Evolutionary conservation across 371 early-diverging fungal genomes (phyloP), one percentile per base, ranked within the genome.

Genomic region (Lichtheimia hyalospora): DNA sequence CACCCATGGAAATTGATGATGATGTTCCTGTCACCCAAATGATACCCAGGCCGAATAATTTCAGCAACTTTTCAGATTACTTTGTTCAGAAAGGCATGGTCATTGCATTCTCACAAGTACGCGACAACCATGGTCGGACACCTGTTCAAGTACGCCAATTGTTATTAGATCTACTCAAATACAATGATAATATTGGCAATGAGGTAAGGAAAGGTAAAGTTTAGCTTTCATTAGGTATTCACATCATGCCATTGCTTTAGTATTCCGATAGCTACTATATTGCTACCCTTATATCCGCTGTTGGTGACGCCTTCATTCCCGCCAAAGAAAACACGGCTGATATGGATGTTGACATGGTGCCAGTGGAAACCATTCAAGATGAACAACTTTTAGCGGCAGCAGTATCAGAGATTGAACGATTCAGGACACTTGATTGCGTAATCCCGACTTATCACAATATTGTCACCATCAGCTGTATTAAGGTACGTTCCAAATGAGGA

Each of bases 121-220:
- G 91, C 28, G 86, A 91, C 62, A 63, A 80, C 1, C 70, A 79
- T 55, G 91, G 87, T 20, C 71, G 79, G 43, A 79, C 89, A 1
- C 93, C 91, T n/a, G 55, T 77, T 5, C 79, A 81, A 3, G 84
- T 89, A 4, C 83, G 89, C 0, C 74, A 83, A 21, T 83, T 92
- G 50, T 58, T 98, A 46, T 57, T 94, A 61, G 86, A 90, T 27
- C 76, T 95, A 10, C 75, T 96, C 27, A 81, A 85, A 43, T 93
- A 89, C 73, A 96, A 96, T 69, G 96, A 98, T 75, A 96, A 98
- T 64, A 85, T 92, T 27, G 88, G 89, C 42, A 97, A 97, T 63
- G 74, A 82, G 68, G 87, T 87, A 72, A 60, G 60, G n/a, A n/a
- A n/a, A n/a, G n/a, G n/a, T n/a, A 34, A 34, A 8, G 34, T 25